Conservation (phyloP, 805 yeast species). For the Torulaspora franciscae region DNA sequence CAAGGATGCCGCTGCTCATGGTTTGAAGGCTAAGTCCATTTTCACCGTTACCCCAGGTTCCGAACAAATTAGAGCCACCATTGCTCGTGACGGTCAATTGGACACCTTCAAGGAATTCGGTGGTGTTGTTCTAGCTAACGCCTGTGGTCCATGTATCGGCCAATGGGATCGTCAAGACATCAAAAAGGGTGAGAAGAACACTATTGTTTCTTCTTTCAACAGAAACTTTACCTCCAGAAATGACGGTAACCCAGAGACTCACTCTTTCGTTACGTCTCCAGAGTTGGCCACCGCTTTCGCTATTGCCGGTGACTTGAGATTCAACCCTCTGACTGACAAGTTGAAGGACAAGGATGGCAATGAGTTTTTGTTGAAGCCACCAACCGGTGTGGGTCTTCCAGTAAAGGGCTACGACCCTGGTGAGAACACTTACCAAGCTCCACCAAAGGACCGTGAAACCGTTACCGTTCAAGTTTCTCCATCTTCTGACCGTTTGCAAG, state of each 20-base stretch:
- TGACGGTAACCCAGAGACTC: slow-evolving; percentile 96
- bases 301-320: slow-evolving; percentile 91
- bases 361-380: slow-evolving; percentile 83
- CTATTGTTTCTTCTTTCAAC: slow-evolving; percentile 95
- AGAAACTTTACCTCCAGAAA: slow-evolving; percentile 97
- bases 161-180: slow-evolving; percentile 97
- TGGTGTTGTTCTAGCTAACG: slow-evolving; percentile 92
- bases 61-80: slow-evolving; percentile 97
- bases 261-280: slow-evolving; percentile 96
- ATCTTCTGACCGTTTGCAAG: slow-evolving; percentile 92
- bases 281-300: slow-evolving; percentile 94
- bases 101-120: slow-evolving; percentile 86
- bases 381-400: slow-evolving; percentile 89
- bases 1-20: slow-evolving; percentile 84
- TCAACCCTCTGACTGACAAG: slow-evolving; percentile 91
- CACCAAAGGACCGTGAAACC: slow-evolving; percentile 77
- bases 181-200: slow-evolving; percentile 91
- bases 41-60: slow-evolving; percentile 97
- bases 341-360: slow-evolving; percentile 85
- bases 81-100: slow-evolving; percentile 92
- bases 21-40: slow-evolving; percentile 85
- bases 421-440: slow-evolving; percentile 93
- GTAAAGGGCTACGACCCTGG: slow-evolving; percentile 86
- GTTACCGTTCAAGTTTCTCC: slow-evolving; percentile 78
- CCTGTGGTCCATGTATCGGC: slow-evolving; percentile 99